A percentile compares a stretch with the other conserved stretches of the same genome.
These are phyloP conservation scores for Chamaecyparis obtusa DNA, from an alignment of 75 land plant species.

Conservation along the genomic window DNA sequence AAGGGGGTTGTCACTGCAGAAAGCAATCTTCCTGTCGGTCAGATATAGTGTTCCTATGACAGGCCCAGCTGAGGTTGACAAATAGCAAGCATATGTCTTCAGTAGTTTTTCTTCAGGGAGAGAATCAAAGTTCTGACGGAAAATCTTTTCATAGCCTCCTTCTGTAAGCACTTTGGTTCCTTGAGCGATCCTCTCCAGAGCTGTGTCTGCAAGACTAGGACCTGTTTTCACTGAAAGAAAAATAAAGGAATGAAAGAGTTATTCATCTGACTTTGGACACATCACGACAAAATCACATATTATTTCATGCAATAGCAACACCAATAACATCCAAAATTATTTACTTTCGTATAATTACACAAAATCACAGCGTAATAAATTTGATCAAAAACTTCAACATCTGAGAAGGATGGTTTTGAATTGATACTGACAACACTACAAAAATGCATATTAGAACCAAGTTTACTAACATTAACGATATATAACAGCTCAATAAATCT, in stretches of 20 bases:
- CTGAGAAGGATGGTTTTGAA: neutral
- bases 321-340: neutral
- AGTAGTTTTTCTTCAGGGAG: constrained; percentile 60
- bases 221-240: constrained; percentile 69
- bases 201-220: constrained; percentile 74
- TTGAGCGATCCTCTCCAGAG: constrained; percentile 70
- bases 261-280: neutral
- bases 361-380: neutral
- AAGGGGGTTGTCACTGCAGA: constrained; percentile 81
- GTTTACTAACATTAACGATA: neutral
- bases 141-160: constrained; percentile 85
- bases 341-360: neutral
- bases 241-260: constrained; percentile 6
- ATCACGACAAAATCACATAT: neutral
- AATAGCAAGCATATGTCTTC: constrained; percentile 68
- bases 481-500: neutral
- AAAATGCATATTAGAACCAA: neutral
- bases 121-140: constrained; percentile 52
- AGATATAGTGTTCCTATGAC: constrained; percentile 68
- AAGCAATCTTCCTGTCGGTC: constrained; percentile 64
- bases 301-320: neutral
- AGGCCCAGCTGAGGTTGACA: constrained; percentile 89
- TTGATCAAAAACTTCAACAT: neutral
- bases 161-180: constrained; percentile 67
- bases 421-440: neutral